Evolutionary conservation across 148 eudicot genomes (phyloP).

Genomic region (Heliamphora exappendiculata): DNA sequence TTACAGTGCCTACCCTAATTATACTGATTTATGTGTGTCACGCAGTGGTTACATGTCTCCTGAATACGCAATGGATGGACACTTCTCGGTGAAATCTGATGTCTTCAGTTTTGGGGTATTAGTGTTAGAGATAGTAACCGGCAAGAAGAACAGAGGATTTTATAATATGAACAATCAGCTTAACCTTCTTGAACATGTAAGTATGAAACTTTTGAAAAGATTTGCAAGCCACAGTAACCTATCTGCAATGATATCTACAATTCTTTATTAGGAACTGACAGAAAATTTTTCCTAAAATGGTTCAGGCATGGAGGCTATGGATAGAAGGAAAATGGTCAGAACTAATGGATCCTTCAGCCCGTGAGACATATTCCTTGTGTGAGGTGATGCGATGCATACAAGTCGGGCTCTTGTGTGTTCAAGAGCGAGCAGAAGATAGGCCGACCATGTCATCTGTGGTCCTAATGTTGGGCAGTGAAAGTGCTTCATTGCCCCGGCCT

Average conservation of each 20-base stretch:
- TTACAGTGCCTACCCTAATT: background rate
- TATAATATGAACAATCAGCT: conserved; percentile 19
- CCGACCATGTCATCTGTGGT: conserved; percentile 70
- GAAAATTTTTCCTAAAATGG: background rate
- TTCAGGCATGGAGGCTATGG: conserved; percentile 81
- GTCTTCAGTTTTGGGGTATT: conserved; percentile 49
- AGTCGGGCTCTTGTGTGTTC: conserved; percentile 75
- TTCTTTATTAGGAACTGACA: background rate
- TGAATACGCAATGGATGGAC: conserved; percentile 50
- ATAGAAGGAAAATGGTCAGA: conserved; percentile 58
- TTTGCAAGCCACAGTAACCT: background rate
- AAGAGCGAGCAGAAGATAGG: conserved; percentile 73
- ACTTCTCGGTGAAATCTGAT: conserved; percentile 47
- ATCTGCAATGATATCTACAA: background rate
- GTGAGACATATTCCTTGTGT: conserved; percentile 22
- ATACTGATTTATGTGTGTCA: background rate
- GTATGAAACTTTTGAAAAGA: background rate
- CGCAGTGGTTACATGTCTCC: conserved; percentile 57
- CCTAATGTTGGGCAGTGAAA: conserved; percentile 65
- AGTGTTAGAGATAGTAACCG: conserved; percentile 42
- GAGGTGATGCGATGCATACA: conserved; percentile 75
- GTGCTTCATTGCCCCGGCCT: conserved; percentile 44
- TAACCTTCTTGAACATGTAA: conserved; percentile 52
- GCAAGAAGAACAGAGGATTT: conserved; percentile 43
- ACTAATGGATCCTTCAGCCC: conserved; percentile 36